These are phyloP conservation scores for Medicago arabica DNA, from an alignment of 306 rosid genomes.

Conservation along the genomic window DNA sequence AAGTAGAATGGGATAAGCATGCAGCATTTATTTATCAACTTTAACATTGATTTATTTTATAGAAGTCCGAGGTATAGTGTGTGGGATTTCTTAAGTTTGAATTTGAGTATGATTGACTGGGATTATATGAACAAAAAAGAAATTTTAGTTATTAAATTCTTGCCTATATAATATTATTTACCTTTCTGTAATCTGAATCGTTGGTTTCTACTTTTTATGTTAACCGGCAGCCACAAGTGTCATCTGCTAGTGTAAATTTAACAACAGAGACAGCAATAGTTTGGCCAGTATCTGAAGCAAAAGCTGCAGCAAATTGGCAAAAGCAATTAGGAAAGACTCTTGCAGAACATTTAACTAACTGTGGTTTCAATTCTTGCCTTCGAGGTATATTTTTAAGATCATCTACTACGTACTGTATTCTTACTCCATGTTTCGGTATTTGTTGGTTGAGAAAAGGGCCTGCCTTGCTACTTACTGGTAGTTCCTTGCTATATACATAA, in stretches of 20 bases:
- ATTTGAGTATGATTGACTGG: too few relatives aligned
- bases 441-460: slow-evolving; percentile 15
- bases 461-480: slow-evolving; percentile 17
- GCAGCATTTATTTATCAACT: background rate
- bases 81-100: slow-evolving; percentile 2
- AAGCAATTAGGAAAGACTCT: slow-evolving; percentile 86
- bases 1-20: background rate
- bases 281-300: slow-evolving; percentile 93
- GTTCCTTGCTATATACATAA: slow-evolving; percentile 8
- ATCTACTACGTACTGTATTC: background rate
- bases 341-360: slow-evolving; percentile 83
- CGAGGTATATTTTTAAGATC: slow-evolving; percentile 65
- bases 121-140: too few relatives aligned
- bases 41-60: slow-evolving; percentile 20
- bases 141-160: background rate
- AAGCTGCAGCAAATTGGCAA: slow-evolving; percentile 74
- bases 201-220: slow-evolving; percentile 36
- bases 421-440: background rate
- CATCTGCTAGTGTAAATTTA: slow-evolving; percentile 89
- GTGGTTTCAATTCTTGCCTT: slow-evolving; percentile 83
- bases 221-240: slow-evolving; percentile 79
- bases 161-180: background rate
- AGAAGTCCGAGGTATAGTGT: slow-evolving; percentile 9
- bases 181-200: slow-evolving; percentile 33
- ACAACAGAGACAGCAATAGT: slow-evolving; percentile 93